A percentile compares a stretch with the other conserved stretches of the same genome.
These are phyloP conservation scores for Pseudonitzschia multistriata DNA, from an alignment of 108 stramenopile species.

Conservation along the genomic window DNA sequence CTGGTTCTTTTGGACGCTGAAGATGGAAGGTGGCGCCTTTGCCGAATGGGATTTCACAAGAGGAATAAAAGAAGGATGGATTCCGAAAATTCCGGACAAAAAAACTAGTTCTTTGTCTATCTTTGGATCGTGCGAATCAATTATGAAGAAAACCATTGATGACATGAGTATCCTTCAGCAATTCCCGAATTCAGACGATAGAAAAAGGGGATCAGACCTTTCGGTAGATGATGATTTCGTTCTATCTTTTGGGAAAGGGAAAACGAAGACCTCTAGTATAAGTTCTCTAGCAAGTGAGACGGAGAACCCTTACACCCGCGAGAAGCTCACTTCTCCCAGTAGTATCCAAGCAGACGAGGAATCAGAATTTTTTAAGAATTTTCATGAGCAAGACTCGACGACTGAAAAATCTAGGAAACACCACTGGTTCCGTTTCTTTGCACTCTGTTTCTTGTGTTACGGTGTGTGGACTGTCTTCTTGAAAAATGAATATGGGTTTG, in stretches of 20 bases:
- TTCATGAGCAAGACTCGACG: no score
- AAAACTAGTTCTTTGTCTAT: conserved; percentile 22
- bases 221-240: conserved; percentile 64
- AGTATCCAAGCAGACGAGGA: not conserved
- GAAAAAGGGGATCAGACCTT: conserved; percentile 28
- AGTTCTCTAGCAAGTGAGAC: not conserved
- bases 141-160: conserved; percentile 43
- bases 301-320: not conserved
- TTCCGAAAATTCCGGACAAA: conserved; percentile 35
- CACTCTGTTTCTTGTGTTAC: conserved; percentile 27
- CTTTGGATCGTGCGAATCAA: conserved; percentile 57
- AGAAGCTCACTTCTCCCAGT: not conserved
- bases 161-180: conserved; percentile 39
- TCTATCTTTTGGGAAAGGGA: conserved; percentile 34
- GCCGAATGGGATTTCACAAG: conserved; percentile 76
- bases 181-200: conserved; percentile 40
- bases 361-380: no score
- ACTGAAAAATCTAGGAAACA: not conserved
- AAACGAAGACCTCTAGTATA: not conserved
- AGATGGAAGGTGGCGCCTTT: conserved; percentile 62
- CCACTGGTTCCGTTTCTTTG: conserved; percentile 23
- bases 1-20: conserved; percentile 75
- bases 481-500: conserved; percentile 8
- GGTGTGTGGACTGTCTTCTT: conserved; percentile 37
- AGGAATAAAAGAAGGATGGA: conserved; percentile 69